Evolutionary conservation across 2,329 filamentous ascomycete genomes (phyloP).

Genomic region (Fusarium buxicola): DNA sequence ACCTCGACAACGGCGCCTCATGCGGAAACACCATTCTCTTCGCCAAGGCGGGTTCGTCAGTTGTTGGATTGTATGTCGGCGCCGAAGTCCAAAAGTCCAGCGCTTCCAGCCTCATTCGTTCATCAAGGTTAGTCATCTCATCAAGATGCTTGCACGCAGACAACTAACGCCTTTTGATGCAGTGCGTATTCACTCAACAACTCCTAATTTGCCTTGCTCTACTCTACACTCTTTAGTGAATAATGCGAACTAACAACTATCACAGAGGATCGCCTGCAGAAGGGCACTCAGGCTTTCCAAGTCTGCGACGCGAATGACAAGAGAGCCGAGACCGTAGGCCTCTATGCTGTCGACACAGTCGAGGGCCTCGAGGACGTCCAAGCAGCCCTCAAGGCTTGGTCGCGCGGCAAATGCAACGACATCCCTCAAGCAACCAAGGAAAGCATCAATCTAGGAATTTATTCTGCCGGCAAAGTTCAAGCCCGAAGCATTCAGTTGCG

Average conservation of each 20-base stretch:
- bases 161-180: not conserved
- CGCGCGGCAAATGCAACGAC: constrained; percentile 35
- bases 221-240: too few species aligned
- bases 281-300: constrained; percentile 37
- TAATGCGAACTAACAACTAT: not conserved
- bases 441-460: constrained; percentile 30
- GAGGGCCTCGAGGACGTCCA: constrained; percentile 28
- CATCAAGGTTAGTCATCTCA: constrained; percentile 18
- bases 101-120: constrained; percentile 27
- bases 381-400: constrained; percentile 35
- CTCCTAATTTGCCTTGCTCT: too few species aligned
- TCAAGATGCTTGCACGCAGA: not conserved
- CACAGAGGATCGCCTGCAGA: constrained; percentile 22
- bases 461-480: constrained; percentile 27
- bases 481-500: constrained; percentile 29
- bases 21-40: constrained; percentile 42
- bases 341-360: constrained; percentile 37
- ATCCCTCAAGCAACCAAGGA: constrained; percentile 13
- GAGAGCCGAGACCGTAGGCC: constrained; percentile 32
- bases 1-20: constrained; percentile 29
- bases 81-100: constrained; percentile 41
- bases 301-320: constrained; percentile 36
- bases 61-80: constrained; percentile 41
- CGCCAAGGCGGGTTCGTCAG: constrained; percentile 38
- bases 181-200: constrained; percentile 15